phyloP scores from a whole-genome alignment of 163 green algal species.

The Trebouxia gelatinosa region DNA sequence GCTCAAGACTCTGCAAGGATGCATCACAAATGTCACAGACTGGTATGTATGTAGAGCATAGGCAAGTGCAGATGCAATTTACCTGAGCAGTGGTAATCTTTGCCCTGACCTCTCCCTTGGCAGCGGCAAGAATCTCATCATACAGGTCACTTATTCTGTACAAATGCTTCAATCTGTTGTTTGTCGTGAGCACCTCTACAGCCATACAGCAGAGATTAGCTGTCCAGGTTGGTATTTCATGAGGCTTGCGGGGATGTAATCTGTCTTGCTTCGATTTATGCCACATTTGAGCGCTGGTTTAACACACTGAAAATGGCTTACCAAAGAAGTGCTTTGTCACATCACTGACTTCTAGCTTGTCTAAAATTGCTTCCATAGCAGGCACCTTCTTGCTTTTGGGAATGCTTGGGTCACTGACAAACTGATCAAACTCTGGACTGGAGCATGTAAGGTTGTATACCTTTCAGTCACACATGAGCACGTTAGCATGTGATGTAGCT shows the following conservation, averaged over 20 bases:
- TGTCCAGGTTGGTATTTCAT: not conserved
- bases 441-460: constrained; percentile 27
- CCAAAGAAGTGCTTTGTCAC: constrained; percentile 61
- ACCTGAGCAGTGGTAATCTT: constrained; percentile 57
- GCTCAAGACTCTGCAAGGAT: too few relatives aligned
- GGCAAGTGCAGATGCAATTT: too few relatives aligned
- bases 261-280: not conserved
- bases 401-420: constrained; percentile 59
- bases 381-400: constrained; percentile 42
- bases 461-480: too few relatives aligned
- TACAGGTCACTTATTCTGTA: constrained; percentile 47
- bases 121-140: constrained; percentile 45
- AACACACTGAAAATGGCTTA: constrained; percentile 2
- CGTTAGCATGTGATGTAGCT: too few relatives aligned
- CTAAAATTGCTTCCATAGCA: constrained; percentile 53
- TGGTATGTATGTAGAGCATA: too few relatives aligned
- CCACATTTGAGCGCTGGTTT: not conserved
- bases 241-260: not conserved
- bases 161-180: constrained; percentile 54
- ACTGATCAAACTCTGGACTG: constrained; percentile 48
- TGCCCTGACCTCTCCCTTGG: constrained; percentile 50
- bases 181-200: constrained; percentile 55
- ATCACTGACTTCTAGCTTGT: constrained; percentile 48
- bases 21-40: too few relatives aligned
- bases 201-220: not conserved